These are phyloP conservation scores for bread wheat (Triticum aestivum) DNA, from an alignment of 176 grass and related monocot species.

Conservation along the genomic window IWGSC_CS_RefSeq_v2.1 NC_057806.1:331455597-331456096, in stretches of 20 bases:
- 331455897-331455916: conserved; percentile 95
- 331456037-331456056: not conserved
- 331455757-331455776: conserved; percentile 96
- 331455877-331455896: conserved; percentile 73
- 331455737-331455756: conserved; percentile 93
- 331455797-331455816: conserved; percentile 31
- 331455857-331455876: not conserved
- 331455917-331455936: conserved; percentile 98
- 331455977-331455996: conserved; percentile 99
- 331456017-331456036: conserved; percentile 11
- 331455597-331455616: conserved; percentile 98
- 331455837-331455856: conserved; percentile 5
- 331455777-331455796: conserved; percentile 98
- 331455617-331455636: conserved; percentile 53
- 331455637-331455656: conserved; percentile 15
- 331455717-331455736: conserved; percentile 60
- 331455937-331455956: conserved; percentile 97
- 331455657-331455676: conserved; percentile 23
- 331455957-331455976: conserved; percentile 97
- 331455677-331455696: not conserved
- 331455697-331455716: not conserved
- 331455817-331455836: conserved; percentile 28
- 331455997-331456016: conserved; percentile 79
- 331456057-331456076: not conserved
- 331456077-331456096: not conserved